Evolutionary conservation across 371 early-diverging fungal genomes (phyloP).

Genomic region (Haplosporangium sp.): DNA sequence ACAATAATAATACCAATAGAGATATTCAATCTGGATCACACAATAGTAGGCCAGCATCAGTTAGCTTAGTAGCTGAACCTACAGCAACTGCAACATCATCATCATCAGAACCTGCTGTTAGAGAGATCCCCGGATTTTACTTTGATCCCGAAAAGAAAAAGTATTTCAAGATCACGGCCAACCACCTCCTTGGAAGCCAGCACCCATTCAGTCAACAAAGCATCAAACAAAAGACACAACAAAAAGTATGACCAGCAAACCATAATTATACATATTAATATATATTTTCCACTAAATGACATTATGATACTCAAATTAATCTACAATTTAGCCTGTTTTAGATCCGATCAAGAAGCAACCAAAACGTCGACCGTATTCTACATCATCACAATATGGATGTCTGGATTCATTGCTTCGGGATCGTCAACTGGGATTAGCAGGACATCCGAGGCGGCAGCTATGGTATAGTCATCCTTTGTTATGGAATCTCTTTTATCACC

Average conservation of each 20-base stretch:
- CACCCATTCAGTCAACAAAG: conserved; percentile 52
- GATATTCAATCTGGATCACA: neutral
- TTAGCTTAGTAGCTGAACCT: neutral
- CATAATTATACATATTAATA: no score
- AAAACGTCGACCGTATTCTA: conserved; percentile 4
- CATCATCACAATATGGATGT: conserved; percentile 16
- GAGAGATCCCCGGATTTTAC: conserved; percentile 68
- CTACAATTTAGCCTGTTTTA: conserved; percentile 20
- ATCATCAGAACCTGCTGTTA: conserved; percentile 12
- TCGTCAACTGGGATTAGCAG: conserved; percentile 31
- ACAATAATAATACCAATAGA: neutral
- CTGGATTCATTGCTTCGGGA: conserved; percentile 31
- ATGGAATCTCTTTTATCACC: neutral
- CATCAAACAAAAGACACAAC: conserved; percentile 31
- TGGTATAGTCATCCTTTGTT: conserved; percentile 21
- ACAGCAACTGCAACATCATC: neutral
- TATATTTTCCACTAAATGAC: no score
- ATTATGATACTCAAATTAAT: neutral
- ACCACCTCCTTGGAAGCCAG: conserved; percentile 42
- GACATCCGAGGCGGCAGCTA: conserved; percentile 30
- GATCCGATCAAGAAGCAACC: conserved; percentile 22
- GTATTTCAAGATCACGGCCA: conserved; percentile 63
- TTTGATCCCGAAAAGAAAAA: conserved; percentile 64
- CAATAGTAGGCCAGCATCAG: neutral
- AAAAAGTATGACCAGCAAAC: conserved; percentile 17